These are phyloP conservation scores for Xylaria flabelliformis DNA, from an alignment of 495 filamentous ascomycete genomes.

Conservation along the genomic window DNA sequence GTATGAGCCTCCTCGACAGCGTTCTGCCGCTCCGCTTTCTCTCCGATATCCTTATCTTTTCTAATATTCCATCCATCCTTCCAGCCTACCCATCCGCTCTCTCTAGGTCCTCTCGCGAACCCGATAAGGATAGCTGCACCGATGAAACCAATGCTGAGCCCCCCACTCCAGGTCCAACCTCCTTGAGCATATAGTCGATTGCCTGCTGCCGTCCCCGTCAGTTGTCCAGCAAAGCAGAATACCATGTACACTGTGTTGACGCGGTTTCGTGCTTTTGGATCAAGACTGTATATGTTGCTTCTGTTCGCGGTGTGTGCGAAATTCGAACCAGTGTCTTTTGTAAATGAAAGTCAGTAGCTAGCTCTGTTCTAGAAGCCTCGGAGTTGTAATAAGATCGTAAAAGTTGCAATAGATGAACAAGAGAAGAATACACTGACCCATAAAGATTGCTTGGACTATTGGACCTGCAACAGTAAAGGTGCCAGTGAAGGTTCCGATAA, in stretches of 20 bases:
- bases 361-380: background rate
- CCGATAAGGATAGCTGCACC: conserved; percentile 64
- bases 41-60: conserved; percentile 33
- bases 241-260: conserved; percentile 89
- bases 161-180: conserved; percentile 74
- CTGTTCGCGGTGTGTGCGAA: conserved; percentile 79
- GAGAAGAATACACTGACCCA: conserved; percentile 22
- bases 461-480: conserved; percentile 72
- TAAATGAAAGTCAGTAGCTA: background rate
- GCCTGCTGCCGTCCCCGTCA: conserved; percentile 76
- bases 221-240: conserved; percentile 72
- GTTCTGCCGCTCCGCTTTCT: background rate
- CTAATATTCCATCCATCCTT: conserved; percentile 66
- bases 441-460: conserved; percentile 69
- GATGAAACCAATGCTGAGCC: conserved; percentile 71
- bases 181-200: conserved; percentile 71
- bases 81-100: conserved; percentile 80
- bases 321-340: conserved; percentile 74
- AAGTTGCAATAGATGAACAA: background rate
- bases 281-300: conserved; percentile 71
- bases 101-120: conserved; percentile 67
- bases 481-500: conserved; percentile 74
- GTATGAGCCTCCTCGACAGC: conserved; percentile 4
- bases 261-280: conserved; percentile 73
- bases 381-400: background rate